phyloP scores from a whole-genome alignment of 805 yeast genomes.

The Allodekkera sacchari region DNA sequence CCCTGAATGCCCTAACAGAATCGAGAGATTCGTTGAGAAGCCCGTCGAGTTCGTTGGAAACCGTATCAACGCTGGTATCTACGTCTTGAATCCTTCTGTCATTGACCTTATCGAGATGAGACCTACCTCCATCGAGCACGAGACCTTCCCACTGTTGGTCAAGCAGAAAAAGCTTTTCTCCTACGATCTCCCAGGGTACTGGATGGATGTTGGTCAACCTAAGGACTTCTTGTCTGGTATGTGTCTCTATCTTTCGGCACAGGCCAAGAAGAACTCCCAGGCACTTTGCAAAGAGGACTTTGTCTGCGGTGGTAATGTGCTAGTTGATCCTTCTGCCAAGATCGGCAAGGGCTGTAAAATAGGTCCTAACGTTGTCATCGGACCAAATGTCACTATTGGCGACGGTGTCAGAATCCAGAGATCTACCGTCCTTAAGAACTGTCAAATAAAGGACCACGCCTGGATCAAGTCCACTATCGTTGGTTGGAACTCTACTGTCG shows the following conservation, averaged over 20 bases:
- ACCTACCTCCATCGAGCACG: conserved; percentile 99
- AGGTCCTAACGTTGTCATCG: conserved; percentile 97
- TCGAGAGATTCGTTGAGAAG: conserved; percentile 98
- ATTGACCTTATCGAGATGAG: conserved; percentile 94
- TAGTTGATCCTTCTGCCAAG: conserved; percentile 92
- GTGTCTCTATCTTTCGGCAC: conserved; percentile 78
- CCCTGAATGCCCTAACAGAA: conserved; percentile 88
- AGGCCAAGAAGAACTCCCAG: conserved; percentile 72
- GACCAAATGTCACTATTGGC: conserved; percentile 92
- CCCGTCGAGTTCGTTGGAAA: conserved; percentile 99
- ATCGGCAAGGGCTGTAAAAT: conserved; percentile 88
- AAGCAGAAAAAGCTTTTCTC: conserved; percentile 85
- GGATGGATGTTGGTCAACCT: conserved; percentile 99
- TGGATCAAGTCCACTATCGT: conserved; percentile 96
- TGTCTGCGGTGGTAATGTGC: conserved; percentile 85
- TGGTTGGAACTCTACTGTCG: conserved; percentile 98
- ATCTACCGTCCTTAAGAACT: conserved; percentile 86
- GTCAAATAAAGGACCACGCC: conserved; percentile 92
- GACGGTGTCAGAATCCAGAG: conserved; percentile 98
- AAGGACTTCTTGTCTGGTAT: conserved; percentile 98
- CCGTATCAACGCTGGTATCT: conserved; percentile 99
- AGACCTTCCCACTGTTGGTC: conserved; percentile 95
- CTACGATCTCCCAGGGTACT: conserved; percentile 96
- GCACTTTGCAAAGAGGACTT: conserved; percentile 52
- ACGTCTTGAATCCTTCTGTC: conserved; percentile 95